Base-by-base conservation (phyloP, 2,329 filamentous ascomycete genomes). In the Trichoderma oligosporum region DNA sequence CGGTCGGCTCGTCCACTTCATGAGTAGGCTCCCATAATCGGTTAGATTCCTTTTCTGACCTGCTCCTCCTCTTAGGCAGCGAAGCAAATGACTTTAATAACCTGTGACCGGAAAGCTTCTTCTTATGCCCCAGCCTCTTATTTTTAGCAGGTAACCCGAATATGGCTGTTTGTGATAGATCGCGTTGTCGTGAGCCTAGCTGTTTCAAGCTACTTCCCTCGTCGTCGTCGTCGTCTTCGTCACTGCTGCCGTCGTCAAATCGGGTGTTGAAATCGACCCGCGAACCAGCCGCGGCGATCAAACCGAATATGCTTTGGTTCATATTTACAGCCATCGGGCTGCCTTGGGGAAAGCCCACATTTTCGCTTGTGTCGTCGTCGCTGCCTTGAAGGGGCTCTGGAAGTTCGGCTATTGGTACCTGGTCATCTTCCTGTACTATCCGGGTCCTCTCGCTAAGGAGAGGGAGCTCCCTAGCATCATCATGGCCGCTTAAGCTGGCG, bases 271-370 rank as follows among this genome's bases (percentile, higher is more conserved):
- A 91, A 72, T 95, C 88, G 51, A 88, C 86, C 59, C 84, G 85
- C 27, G 90, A 92, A 6, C 91, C 90, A 35, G 91, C 91, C 14
- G 91, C 90, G 6, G 92, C 89, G 63, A 97, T 92, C 74, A 97
- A 83, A 54, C 91, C 91, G 71, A 97, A 96, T 56, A 97, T 86
- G 62, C 90, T 95, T 77, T 96, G 92, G 72, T 96, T 94, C 85
- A 96, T 90, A 67, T 91, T 90, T 73, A 83, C 77, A 58, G 81
- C 79, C 70, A 81, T 76, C 61, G 78, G 75, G 12, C 75, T 72
- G 35, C 73, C 74, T 57, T 77, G 75, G 7, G 66, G 69, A 2
- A 76, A 71, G 4, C 72, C 63, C 41, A 78, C 72, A 35, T 80
- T 77, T 63, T 82, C 77, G 44, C 81, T 78, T 29, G 69, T 73